phyloP scores from a whole-genome alignment of 805 yeast species.

The Vanderwaltozyma verrucispora region DNA sequence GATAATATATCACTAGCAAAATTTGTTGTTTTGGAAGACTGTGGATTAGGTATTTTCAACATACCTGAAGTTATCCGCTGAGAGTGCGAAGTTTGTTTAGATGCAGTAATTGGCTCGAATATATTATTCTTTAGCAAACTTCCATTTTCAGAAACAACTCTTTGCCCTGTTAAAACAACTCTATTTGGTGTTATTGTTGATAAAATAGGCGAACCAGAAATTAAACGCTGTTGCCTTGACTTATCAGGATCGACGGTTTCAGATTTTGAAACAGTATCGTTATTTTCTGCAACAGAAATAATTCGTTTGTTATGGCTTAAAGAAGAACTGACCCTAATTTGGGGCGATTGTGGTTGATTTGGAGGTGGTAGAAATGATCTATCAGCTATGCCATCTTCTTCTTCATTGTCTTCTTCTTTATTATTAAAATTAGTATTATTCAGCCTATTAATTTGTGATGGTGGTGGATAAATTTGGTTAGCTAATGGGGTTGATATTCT shows the following conservation, averaged over 20 bases:
- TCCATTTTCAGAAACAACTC: slow-evolving; percentile 20
- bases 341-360: slow-evolving; percentile 29
- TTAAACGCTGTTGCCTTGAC: slow-evolving; percentile 25
- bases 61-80: slow-evolving; percentile 35
- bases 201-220: slow-evolving; percentile 26
- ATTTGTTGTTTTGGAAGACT: slow-evolving; percentile 31
- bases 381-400: slow-evolving; percentile 24
- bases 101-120: background rate
- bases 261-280: slow-evolving; percentile 31
- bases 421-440: slow-evolving; percentile 20
- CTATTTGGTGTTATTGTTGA: slow-evolving; percentile 23
- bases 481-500: slow-evolving; percentile 33
- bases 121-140: background rate
- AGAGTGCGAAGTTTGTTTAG: slow-evolving; percentile 6
- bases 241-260: slow-evolving; percentile 31
- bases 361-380: slow-evolving; percentile 30
- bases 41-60: slow-evolving; percentile 36
- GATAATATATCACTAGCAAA: slow-evolving; percentile 31
- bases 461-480: slow-evolving; percentile 31
- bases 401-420: slow-evolving; percentile 6
- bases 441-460: slow-evolving; percentile 3
- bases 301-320: slow-evolving; percentile 24
- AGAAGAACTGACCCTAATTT: slow-evolving; percentile 29
- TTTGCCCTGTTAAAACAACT: slow-evolving; percentile 16
- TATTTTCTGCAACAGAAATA: slow-evolving; percentile 16